phyloP scores from a whole-genome alignment of 1,284 basidiomycete species.

The Ustilago shanxiensis region DNA sequence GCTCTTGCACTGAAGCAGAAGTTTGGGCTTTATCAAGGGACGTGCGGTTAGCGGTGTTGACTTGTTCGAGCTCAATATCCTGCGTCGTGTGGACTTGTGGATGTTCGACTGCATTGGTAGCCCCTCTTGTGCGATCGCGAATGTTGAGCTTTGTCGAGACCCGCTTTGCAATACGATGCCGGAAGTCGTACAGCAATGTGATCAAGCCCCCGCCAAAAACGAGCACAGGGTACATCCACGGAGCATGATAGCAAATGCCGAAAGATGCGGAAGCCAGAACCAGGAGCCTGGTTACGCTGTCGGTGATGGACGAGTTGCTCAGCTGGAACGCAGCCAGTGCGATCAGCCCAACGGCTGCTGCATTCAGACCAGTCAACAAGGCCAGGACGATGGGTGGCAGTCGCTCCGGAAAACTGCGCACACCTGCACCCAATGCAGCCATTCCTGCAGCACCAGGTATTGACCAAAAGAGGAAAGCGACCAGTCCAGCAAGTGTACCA shows the following conservation, averaged over 20 bases:
- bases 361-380: constrained; percentile 76
- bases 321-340: constrained; percentile 75
- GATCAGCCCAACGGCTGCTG: constrained; percentile 76
- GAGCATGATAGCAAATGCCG: constrained; percentile 74
- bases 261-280: constrained; percentile 73
- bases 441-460: constrained; percentile 75
- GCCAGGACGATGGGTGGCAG: constrained; percentile 74
- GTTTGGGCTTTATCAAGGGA: constrained; percentile 18
- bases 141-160: constrained; percentile 6
- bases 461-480: constrained; percentile 71
- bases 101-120: not conserved
- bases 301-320: constrained; percentile 73
- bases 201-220: constrained; percentile 68
- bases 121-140: not conserved
- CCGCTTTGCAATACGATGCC: constrained; percentile 23
- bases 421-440: constrained; percentile 74
- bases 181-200: constrained; percentile 69
- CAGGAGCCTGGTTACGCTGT: constrained; percentile 73
- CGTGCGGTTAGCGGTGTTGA: not conserved
- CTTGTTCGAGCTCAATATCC: constrained; percentile 52
- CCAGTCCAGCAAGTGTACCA: constrained; percentile 69
- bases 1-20: constrained; percentile 13
- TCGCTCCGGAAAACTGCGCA: constrained; percentile 72
- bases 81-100: constrained; percentile 12
- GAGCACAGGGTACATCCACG: constrained; percentile 71